Evolutionary conservation across 306 rosid species (phyloP).

Genomic region (Inga oerstediana): DNA sequence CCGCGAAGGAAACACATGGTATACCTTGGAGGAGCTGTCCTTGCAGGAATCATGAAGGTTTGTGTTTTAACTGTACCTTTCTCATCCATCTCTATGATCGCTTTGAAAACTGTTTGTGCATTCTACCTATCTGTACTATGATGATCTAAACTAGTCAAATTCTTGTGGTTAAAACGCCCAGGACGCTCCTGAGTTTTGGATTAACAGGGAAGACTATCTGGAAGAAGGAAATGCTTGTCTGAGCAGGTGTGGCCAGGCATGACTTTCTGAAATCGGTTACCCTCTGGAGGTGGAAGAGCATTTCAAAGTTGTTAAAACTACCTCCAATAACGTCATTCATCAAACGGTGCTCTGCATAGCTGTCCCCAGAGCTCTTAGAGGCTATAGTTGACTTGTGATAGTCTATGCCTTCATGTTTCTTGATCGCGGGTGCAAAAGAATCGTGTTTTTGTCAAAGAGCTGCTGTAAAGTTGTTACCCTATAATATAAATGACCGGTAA

Average conservation of each 20-base stretch:
- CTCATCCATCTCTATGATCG: conserved; percentile 18
- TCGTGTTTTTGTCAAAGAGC: conserved; percentile 23
- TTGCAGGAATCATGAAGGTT: conserved; percentile 99
- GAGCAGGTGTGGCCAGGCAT: conserved; percentile 87
- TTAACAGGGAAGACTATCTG: conserved; percentile 92
- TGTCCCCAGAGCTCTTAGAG: conserved; percentile 19
- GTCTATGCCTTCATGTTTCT: conserved; percentile 34
- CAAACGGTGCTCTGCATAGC: conserved; percentile 26
- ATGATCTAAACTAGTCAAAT: conserved; percentile 37
- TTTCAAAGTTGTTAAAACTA: conserved; percentile 37
- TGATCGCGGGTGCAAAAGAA: conserved; percentile 27
- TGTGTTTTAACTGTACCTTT: conserved; percentile 22
- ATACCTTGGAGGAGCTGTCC: conserved; percentile 99
- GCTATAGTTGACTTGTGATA: conserved; percentile 23
- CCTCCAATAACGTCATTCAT: conserved; percentile 29
- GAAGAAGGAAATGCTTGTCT: conserved; percentile 95
- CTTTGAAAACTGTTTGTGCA: conserved; percentile 9
- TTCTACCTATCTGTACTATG: conserved; percentile 12
- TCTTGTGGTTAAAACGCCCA: conserved; percentile 49
- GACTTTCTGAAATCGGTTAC: conserved; percentile 50
- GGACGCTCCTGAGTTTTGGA: conserved; percentile 99
- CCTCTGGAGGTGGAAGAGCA: conserved; percentile 28
- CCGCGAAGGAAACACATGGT: conserved; percentile 99
- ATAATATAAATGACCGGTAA: conserved; percentile 28
- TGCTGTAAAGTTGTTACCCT: conserved; percentile 30